Conservation (phyloP, 2,329 filamentous ascomycete species). For the Aspergillus pseudoglaucus region DNA sequence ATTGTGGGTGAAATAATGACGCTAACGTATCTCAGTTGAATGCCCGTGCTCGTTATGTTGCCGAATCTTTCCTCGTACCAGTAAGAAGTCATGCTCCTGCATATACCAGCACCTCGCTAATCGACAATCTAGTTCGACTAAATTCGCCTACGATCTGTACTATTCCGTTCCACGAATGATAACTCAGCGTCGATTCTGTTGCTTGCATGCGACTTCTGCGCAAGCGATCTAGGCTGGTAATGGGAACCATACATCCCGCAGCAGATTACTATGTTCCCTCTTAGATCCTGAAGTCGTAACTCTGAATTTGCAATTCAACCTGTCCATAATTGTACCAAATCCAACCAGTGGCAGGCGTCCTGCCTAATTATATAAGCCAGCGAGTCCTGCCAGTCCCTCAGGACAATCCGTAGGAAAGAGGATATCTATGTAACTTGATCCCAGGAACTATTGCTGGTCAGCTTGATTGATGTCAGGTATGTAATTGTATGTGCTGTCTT, state of each 20-base stretch:
- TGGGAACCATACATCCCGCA: conserved; percentile 8
- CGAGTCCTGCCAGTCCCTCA: no score
- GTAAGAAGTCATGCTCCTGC: conserved; percentile 43
- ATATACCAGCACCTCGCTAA: neutral
- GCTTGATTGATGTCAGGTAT: neutral
- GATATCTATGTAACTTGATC: no score
- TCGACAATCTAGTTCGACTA: conserved; percentile 23
- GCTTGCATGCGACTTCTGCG: conserved; percentile 11
- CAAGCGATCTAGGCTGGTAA: conserved; percentile 19
- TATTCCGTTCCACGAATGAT: conserved; percentile 6
- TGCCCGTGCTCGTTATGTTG: conserved; percentile 91
- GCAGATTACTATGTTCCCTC: conserved; percentile 7
- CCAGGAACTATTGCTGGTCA: neutral
- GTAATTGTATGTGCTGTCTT: neutral
- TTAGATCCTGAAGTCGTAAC: conserved; percentile 6
- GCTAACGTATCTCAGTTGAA: conserved; percentile 62
- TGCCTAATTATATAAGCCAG: no score
- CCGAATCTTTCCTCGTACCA: conserved; percentile 95
- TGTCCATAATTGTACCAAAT: neutral
- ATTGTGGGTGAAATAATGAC: neutral
- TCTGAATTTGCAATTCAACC: neutral
- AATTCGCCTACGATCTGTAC: conserved; percentile 14
- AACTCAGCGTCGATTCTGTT: no score
- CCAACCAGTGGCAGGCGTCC: neutral
- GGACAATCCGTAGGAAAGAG: no score